phyloP scores from a whole-genome alignment of 768 basidiomycete genomes.

The Rhizopogon sp. region DNA sequence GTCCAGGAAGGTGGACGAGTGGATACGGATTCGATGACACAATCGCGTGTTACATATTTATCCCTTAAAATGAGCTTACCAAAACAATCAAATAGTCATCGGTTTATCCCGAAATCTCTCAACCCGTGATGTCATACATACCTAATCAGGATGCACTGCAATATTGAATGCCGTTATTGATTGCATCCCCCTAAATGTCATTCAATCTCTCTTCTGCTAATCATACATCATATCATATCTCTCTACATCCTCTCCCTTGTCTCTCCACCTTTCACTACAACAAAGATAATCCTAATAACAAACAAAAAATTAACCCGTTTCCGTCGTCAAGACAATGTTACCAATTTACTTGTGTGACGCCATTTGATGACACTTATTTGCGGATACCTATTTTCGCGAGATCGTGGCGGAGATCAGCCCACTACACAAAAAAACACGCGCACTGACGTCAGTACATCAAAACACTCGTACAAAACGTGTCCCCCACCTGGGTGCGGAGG shows the following conservation, averaged over 20 bases:
- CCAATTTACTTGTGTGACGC: constrained; percentile 19
- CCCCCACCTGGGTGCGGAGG: constrained; percentile 78
- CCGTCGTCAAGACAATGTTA: constrained; percentile 26
- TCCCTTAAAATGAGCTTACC: constrained; percentile 6
- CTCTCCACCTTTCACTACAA: neutral
- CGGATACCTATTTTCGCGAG: constrained; percentile 34
- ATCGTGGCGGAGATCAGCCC: constrained; percentile 62
- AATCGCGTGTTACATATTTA: constrained; percentile 30
- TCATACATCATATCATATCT: neutral
- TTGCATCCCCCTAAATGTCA: constrained; percentile 4
- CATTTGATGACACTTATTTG: constrained; percentile 21
- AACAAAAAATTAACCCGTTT: neutral
- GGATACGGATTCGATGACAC: constrained; percentile 28
- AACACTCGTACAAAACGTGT: constrained; percentile 10
- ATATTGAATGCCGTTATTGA: constrained; percentile 1
- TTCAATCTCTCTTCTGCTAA: neutral
- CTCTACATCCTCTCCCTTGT: neutral
- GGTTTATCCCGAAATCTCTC: constrained; percentile 20
- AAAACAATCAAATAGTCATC: constrained; percentile 7
- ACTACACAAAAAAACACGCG: constrained; percentile 24
- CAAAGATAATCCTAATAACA: neutral
- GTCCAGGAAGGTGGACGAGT: constrained; percentile 15
- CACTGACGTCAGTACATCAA: constrained; percentile 22
- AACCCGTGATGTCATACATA: constrained; percentile 15
- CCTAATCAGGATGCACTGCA: constrained; percentile 2